phyloP scores from a whole-genome alignment of 768 basidiomycete genomes.

The Podaxis mareebaensis region DNA sequence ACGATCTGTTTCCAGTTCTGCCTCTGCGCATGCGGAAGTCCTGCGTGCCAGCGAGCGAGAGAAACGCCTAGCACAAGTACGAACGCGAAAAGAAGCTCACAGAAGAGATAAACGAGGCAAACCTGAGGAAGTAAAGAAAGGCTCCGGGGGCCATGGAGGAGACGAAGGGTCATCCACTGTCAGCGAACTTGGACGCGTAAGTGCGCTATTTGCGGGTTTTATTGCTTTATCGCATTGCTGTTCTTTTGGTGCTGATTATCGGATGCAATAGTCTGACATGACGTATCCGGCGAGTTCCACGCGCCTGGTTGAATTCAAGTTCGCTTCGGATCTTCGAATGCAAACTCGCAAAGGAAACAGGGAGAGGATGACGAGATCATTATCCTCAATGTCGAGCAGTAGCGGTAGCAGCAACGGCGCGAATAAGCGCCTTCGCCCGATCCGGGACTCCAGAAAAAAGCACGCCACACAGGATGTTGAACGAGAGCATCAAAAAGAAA shows the following conservation, averaged over 20 bases:
- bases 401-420: not conserved
- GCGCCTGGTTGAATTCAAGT: conserved; percentile 52
- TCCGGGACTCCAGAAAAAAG: conserved; percentile 57
- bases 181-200: conserved; percentile 6
- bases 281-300: conserved; percentile 28
- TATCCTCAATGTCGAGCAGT: conserved; percentile 8
- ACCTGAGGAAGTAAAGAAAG: not conserved
- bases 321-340: conserved; percentile 49
- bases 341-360: conserved; percentile 44
- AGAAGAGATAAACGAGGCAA: not conserved
- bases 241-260: conserved; percentile 2
- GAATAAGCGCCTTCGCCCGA: conserved; percentile 18
- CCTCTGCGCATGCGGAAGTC: conserved; percentile 4
- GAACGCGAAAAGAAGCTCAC: conserved; percentile 5
- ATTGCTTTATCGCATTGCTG: not conserved
- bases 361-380: conserved; percentile 18
- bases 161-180: not conserved
- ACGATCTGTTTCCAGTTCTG: conserved; percentile 11
- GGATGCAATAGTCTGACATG: conserved; percentile 8
- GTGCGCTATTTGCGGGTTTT: not conserved
- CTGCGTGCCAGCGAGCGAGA: conserved; percentile 15
- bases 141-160: not conserved
- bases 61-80: conserved; percentile 8
- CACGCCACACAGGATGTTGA: conserved; percentile 51
- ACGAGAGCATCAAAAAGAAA: conserved; percentile 45